A percentile compares a stretch with the other conserved stretches of the same genome.
phyloP scores from a whole-genome alignment of 345 rosid species.

The Sisymbrium irio region DNA sequence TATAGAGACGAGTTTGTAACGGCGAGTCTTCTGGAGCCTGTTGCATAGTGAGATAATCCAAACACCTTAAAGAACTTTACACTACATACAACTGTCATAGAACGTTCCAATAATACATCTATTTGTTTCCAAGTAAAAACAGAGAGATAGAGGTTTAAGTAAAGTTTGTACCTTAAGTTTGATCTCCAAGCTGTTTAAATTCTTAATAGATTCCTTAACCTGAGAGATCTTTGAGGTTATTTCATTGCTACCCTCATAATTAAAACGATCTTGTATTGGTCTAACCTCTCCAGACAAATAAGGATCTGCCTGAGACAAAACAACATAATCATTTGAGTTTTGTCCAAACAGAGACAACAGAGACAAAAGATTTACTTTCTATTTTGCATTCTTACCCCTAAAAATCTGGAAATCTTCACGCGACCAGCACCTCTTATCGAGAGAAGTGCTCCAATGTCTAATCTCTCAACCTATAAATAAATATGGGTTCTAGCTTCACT shows the following conservation, averaged over 20 bases:
- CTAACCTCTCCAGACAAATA: constrained; percentile 69
- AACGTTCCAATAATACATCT: neutral
- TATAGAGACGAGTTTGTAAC: constrained; percentile 58
- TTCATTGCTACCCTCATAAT: constrained; percentile 26
- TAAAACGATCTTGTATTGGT: constrained; percentile 51
- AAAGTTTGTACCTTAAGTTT: constrained; percentile 60
- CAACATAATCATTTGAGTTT: neutral
- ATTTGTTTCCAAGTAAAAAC: neutral
- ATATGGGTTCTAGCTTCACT: neutral
- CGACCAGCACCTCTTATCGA: constrained; percentile 71
- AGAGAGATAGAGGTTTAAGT: neutral
- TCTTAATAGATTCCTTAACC: constrained; percentile 56
- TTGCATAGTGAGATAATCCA: constrained; percentile 22
- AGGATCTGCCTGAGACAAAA: constrained; percentile 61
- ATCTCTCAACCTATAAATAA: constrained; percentile 51
- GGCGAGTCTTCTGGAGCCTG: constrained; percentile 58
- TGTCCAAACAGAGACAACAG: neutral
- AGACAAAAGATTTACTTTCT: neutral
- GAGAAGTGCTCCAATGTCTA: constrained; percentile 74
- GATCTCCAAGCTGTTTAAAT: constrained; percentile 67
- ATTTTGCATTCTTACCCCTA: constrained; percentile 42
- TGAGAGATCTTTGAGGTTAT: constrained; percentile 39
- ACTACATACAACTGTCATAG: neutral
- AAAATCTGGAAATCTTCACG: constrained; percentile 49
- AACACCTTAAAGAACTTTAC: neutral